phyloP scores from a whole-genome alignment of 352 stramenopile species.

The Globisporangium yorkense region DNA sequence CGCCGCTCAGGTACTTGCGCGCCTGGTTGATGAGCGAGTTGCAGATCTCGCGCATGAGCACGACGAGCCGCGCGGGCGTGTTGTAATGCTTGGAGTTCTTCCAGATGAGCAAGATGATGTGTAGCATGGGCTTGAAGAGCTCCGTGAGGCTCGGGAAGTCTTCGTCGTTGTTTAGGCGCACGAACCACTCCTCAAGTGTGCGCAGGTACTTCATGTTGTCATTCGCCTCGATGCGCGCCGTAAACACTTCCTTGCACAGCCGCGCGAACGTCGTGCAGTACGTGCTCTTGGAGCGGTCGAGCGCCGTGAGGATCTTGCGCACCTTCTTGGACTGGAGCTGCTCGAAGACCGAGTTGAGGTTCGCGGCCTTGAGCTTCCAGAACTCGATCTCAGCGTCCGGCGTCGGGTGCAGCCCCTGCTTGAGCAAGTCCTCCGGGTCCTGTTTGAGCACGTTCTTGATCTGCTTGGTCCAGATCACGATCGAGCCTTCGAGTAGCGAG shows the following conservation, averaged over 20 bases:
- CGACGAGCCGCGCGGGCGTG: constrained; percentile 92
- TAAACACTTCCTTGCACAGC: constrained; percentile 97
- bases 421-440: constrained; percentile 95
- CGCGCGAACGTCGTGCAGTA: constrained; percentile 96
- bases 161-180: constrained; percentile 93
- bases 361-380: constrained; percentile 96
- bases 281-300: constrained; percentile 95
- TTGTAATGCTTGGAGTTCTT: constrained; percentile 99
- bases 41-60: constrained; percentile 97
- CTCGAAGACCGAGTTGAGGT: constrained; percentile 95
- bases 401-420: constrained; percentile 95
- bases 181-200: constrained; percentile 96
- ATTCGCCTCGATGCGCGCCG: constrained; percentile 94
- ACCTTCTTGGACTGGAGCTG: constrained; percentile 92
- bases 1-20: constrained; percentile 89
- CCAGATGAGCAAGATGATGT: constrained; percentile 98
- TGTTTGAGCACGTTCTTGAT: constrained; percentile 98
- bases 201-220: constrained; percentile 98
- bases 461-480: constrained; percentile 99
- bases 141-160: constrained; percentile 91
- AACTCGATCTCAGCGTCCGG: constrained; percentile 97
- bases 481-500: constrained; percentile 95
- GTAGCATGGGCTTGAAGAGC: constrained; percentile 98
- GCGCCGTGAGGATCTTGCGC: constrained; percentile 90
- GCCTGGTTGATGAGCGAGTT: constrained; percentile 95